Evolutionary conservation across 345 rosid species (phyloP).

Genomic region (Viola odorata): DNA sequence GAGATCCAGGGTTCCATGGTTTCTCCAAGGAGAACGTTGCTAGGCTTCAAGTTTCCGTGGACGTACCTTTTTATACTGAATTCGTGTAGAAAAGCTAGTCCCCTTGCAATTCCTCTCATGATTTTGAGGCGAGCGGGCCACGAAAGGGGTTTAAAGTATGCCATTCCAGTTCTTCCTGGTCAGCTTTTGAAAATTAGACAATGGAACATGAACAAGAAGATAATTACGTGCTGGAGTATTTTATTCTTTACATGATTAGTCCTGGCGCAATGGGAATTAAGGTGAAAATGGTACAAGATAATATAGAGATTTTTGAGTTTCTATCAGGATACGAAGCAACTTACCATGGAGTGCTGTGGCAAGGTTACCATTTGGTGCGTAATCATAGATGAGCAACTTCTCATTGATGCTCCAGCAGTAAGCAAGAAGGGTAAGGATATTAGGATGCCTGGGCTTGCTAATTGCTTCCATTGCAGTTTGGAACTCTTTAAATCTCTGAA

Average conservation of each 20-base stretch:
- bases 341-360: slow-evolving; percentile 26
- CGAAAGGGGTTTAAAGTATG: slow-evolving; percentile 18
- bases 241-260: too few species aligned
- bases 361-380: slow-evolving; percentile 21
- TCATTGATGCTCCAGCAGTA: slow-evolving; percentile 26
- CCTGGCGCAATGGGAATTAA: not conserved
- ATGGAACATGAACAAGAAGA: not conserved
- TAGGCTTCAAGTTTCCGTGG: slow-evolving; percentile 24
- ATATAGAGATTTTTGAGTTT: not conserved
- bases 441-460: slow-evolving; percentile 21
- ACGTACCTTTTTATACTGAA: slow-evolving; percentile 22
- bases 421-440: slow-evolving; percentile 22
- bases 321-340: not conserved
- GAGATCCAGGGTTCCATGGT: slow-evolving; percentile 28
- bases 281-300: not conserved
- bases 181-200: not conserved
- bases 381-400: slow-evolving; percentile 26
- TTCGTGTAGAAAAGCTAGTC: slow-evolving; percentile 23
- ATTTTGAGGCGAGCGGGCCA: slow-evolving; percentile 18
- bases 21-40: slow-evolving; percentile 23
- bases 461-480: slow-evolving; percentile 27
- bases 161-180: slow-evolving; percentile 23
- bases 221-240: not conserved
- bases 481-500: slow-evolving; percentile 21
- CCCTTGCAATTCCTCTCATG: slow-evolving; percentile 22